A percentile compares a stretch with the other conserved stretches of the same genome.
These are phyloP conservation scores for Crithidia expoeki DNA, from an alignment of 208 protist species.

Conservation along the genomic window DNA sequence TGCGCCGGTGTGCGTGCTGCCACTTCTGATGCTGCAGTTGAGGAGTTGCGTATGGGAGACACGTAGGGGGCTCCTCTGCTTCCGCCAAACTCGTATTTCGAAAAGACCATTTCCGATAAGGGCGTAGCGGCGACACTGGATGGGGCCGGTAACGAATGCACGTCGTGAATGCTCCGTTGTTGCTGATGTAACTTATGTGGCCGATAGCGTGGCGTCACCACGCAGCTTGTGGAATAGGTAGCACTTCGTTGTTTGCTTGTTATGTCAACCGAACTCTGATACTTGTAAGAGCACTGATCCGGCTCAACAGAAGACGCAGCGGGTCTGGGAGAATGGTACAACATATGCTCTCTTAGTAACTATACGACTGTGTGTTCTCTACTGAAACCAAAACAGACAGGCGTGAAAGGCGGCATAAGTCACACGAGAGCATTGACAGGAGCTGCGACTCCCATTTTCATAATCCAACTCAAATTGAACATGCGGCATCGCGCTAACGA, in stretches of 20 bases:
- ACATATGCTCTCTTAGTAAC: neutral
- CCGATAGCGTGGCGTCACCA: neutral
- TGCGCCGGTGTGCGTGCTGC: neutral
- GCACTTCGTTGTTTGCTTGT: neutral
- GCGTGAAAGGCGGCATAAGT: too few relatives aligned
- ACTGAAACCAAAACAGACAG: too few relatives aligned
- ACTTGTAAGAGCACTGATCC: neutral
- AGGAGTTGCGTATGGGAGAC: neutral
- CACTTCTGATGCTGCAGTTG: neutral
- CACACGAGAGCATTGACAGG: too few relatives aligned
- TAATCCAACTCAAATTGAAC: too few relatives aligned
- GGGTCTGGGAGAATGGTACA: neutral
- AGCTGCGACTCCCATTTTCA: too few relatives aligned
- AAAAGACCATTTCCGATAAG: neutral
- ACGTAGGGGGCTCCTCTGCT: neutral
- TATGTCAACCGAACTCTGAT: neutral
- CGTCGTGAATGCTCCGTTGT: neutral
- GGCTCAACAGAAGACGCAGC: neutral
- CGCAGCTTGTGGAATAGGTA: neutral
- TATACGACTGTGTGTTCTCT: too few relatives aligned
- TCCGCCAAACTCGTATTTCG: neutral
- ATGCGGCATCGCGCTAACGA: too few relatives aligned
- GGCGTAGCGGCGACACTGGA: conserved; percentile 1
- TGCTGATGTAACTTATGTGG: neutral
- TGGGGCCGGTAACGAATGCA: neutral